phyloP scores from a whole-genome alignment of 495 filamentous ascomycete species.

The Penicillium turbatum region DNA sequence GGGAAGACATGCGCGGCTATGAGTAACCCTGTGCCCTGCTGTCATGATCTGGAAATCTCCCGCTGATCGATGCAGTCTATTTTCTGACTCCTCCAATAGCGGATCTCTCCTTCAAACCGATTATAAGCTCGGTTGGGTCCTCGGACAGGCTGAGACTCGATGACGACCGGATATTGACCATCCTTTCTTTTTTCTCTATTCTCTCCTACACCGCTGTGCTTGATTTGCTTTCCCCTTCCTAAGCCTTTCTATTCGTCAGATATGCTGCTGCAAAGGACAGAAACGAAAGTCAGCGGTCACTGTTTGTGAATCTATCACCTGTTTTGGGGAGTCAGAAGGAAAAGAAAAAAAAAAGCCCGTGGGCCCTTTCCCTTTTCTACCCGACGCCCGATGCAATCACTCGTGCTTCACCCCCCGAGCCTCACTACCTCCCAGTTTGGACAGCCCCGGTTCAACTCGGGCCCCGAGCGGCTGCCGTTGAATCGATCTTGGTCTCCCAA shows the following conservation, averaged over 20 bases:
- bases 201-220: constrained; percentile 16
- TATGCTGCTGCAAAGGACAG: constrained; percentile 33
- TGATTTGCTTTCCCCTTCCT: constrained; percentile 5
- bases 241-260: constrained; percentile 23
- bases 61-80: constrained; percentile 42
- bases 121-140: constrained; percentile 40
- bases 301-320: constrained; percentile 15
- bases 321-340: neutral
- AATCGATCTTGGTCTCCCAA: constrained; percentile 65
- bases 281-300: constrained; percentile 19
- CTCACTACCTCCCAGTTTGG: constrained; percentile 41
- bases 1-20: constrained; percentile 42
- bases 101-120: constrained; percentile 28
- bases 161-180: constrained; percentile 30
- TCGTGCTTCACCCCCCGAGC: constrained; percentile 45
- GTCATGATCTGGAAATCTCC: constrained; percentile 42
- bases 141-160: constrained; percentile 22
- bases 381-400: constrained; percentile 45
- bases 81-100: constrained; percentile 47
- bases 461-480: constrained; percentile 64
- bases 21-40: constrained; percentile 42
- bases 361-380: constrained; percentile 14
- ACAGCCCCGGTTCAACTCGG: constrained; percentile 41
- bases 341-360: constrained; percentile 1
- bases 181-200: constrained; percentile 1